Evolutionary conservation across 1,284 basidiomycete genomes (phyloP), one percentile per base, ranked within the genome.

Genomic region (Ganoderma resinaceum): DNA sequence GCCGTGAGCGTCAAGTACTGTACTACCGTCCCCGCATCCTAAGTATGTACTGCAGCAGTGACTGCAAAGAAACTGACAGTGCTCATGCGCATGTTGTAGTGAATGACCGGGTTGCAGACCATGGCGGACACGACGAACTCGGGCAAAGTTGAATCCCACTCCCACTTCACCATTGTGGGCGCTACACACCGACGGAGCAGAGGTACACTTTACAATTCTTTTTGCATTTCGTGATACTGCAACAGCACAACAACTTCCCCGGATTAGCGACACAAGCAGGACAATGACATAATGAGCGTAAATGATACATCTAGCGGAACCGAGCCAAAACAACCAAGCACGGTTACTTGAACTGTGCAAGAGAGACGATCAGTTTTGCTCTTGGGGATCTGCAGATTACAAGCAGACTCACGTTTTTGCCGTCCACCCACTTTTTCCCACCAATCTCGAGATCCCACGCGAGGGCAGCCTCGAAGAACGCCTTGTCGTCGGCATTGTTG

Each of bases 391-490:
- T 1, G 8, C 29, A 9, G 3, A 31, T 18, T 14, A 55, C 49
- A 55, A 12, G 68, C 61, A 61, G 71, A 53, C 66, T 85, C 78
- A 94, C 92, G 81, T 90, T 92, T 86, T 94, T 95, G 75, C 94
- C 94, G 82, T 95, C 94, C 69, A 84, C 91, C 93, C 93, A 96
- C 79, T 89, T 87, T 88, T 94, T 95, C 64, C 92, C 96, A 73
- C 91, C 89, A 68, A 95, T 76, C 82, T 91, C 89, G 71, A 96
- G 83, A 83, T 97, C 95, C 96, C 96, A 97, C 66, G 95, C 93
- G 73, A 96, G 87, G 43, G 93, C 92, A 74, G 85, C 91, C 86
- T 96, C 95, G 80, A 98, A 96, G 89, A 93, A 96, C 74, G 85
- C 85, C 86, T 95, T 95, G 78, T 97, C 91, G 38, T 85, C 90